Percentiles rank a stretch among this genome's conserved stretches.
phyloP scores from a whole-genome alignment of 345 rosid species.

The Luvunga scandens region DNA sequence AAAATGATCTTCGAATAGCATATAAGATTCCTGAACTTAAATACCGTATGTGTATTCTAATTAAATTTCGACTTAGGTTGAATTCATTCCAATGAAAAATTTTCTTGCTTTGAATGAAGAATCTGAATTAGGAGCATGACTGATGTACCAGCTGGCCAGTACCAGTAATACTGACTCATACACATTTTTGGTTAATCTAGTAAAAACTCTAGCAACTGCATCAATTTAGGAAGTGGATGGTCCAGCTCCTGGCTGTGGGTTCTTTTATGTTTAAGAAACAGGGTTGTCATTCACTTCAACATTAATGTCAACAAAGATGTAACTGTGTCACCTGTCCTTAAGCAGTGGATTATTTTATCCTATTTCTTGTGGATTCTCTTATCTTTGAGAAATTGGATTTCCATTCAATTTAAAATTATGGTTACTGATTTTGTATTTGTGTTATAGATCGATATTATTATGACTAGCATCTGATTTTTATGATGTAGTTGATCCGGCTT shows the following conservation, averaged over 20 bases:
- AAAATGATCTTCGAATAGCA: not conserved
- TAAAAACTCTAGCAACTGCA: not conserved
- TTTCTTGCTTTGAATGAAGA: not conserved
- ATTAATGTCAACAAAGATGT: constrained; percentile 8
- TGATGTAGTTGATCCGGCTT: constrained; percentile 72
- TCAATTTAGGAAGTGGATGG: not conserved
- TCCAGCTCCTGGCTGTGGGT: not conserved
- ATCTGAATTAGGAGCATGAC: not conserved
- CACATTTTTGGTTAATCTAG: not conserved
- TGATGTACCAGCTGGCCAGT: no score
- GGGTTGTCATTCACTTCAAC: not conserved
- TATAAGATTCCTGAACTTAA: not conserved
- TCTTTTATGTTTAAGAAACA: constrained; percentile 10
- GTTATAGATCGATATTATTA: not conserved
- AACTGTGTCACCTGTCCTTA: not conserved
- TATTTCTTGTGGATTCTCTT: not conserved
- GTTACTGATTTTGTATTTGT: constrained; percentile 10
- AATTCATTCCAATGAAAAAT: not conserved
- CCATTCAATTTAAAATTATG: not conserved
- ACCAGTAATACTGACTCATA: not conserved
- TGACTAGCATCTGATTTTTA: constrained; percentile 22
- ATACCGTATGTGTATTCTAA: not conserved
- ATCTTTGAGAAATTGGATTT: constrained; percentile 4
- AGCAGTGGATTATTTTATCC: not conserved
- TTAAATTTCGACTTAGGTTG: not conserved